Evolutionary conservation across 306 rosid genomes (phyloP).

Genomic region (Psophocarpus tetragonolobus): DNA sequence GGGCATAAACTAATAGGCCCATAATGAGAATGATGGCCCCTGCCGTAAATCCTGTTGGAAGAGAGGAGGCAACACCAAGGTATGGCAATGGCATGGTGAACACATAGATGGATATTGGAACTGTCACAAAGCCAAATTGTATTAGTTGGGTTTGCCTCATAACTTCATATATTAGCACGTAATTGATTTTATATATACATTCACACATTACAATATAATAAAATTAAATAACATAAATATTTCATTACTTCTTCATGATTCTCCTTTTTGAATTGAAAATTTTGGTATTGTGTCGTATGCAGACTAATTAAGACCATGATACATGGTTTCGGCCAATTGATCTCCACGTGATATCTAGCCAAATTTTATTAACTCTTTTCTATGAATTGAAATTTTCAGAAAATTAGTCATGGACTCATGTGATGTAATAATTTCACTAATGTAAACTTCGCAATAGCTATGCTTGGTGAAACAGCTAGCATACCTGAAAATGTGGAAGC

Average conservation of each 20-base stretch:
- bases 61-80: slow-evolving; percentile 75
- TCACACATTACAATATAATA: background rate
- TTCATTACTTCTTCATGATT: background rate
- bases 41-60: slow-evolving; percentile 78
- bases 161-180: slow-evolving; percentile 14
- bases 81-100: slow-evolving; percentile 88
- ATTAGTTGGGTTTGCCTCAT: slow-evolving; percentile 24
- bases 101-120: slow-evolving; percentile 72
- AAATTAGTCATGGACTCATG: no score
- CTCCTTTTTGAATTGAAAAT: no score
- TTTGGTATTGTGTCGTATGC: no score
- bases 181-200: background rate
- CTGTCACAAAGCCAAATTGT: slow-evolving; percentile 53
- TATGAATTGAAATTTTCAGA: no score
- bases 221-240: background rate
- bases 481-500: slow-evolving; percentile 93
- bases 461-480: slow-evolving; percentile 6
- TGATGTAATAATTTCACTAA: background rate
- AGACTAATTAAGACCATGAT: no score
- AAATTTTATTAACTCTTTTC: background rate
- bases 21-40: slow-evolving; percentile 66
- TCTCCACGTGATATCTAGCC: background rate
- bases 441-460: background rate
- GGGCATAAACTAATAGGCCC: slow-evolving; percentile 74
- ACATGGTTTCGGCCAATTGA: background rate